Conservation (phyloP, 2,329 filamentous ascomycete genomes). For the Sporothrix euskadiensis region DNA sequence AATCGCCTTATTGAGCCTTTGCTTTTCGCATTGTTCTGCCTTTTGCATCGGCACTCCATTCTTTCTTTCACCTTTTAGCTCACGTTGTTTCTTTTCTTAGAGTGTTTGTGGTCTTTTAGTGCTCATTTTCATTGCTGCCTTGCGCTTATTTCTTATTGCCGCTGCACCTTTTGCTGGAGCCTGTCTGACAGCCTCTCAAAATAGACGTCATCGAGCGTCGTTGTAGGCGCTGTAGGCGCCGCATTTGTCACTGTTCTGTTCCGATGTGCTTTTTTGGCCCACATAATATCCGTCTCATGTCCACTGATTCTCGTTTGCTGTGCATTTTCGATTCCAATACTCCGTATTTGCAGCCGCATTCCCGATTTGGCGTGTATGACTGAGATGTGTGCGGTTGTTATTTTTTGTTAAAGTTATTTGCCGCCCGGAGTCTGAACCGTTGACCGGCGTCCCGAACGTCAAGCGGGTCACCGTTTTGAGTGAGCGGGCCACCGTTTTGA, state of each 20-base stretch:
- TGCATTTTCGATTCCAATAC: neutral
- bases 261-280: neutral
- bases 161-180: neutral
- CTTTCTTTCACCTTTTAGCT: neutral
- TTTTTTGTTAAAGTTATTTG: neutral
- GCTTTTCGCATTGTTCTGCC: neutral
- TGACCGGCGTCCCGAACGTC: neutral
- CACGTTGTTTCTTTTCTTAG: neutral
- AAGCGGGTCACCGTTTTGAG: neutral
- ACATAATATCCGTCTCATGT: constrained; percentile 7
- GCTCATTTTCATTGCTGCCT: neutral
- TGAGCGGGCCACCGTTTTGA: neutral
- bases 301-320: neutral
- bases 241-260: constrained; percentile 3
- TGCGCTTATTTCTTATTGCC: neutral
- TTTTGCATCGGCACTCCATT: neutral
- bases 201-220: neutral
- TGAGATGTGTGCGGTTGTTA: neutral
- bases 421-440: neutral
- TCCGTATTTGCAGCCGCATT: neutral
- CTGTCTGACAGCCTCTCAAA: neutral
- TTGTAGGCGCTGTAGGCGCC: neutral
- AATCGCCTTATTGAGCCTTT: neutral
- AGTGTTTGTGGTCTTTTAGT: neutral
- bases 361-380: neutral